Evolutionary conservation across 1,139 yeast species (phyloP), one percentile per base, ranked within the genome.

Genomic region (Pichia sp.): DNA sequence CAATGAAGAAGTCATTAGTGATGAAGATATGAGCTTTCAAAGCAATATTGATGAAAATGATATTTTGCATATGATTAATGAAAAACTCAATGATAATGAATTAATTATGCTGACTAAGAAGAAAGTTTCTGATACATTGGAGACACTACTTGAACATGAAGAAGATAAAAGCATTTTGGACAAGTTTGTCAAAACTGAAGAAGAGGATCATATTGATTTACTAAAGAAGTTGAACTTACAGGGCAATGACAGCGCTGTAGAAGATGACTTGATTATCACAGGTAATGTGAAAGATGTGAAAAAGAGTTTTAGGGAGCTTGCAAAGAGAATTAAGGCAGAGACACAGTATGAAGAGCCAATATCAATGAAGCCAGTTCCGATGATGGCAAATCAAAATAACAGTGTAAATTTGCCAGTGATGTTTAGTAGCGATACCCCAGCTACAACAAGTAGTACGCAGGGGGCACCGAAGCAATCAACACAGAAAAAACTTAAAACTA

Each of bases 131-230:
- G 79, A 80, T 42, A 92, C 95, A 0, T 79, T 90, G 1, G 74
- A 77, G 48, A 76, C 74, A 49, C 81, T 92, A 8, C 89, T 85
- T 40, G 85, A 86, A 56, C 39, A 49, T 35, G 50, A 48, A 5
- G 97, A 89, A 53, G 96, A 90, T 59, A 85, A 84, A 59, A 70
- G 71, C 42, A 79, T 90, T 0, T 68, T 92, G 47, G 79, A 77
- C 49, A 76, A 75, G 40, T 88, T 83, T 62, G 81, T 92, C 9
- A 83, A 82, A 44, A 69, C 69, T 22, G 88, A 90, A 51, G 70
- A 89, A 50, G 73, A 71, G 24, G 72, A 72, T 40, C 94, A 87
- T 56, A 73, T 85, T 23, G 70, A 76, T 38, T 67, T 78, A 50
- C 68, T 90, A 47, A 64, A 80, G 50, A 67, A 73, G 22, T 60